phyloP scores from a whole-genome alignment of 331 rosid species.

The Erythrophleum ivorense region DNA sequence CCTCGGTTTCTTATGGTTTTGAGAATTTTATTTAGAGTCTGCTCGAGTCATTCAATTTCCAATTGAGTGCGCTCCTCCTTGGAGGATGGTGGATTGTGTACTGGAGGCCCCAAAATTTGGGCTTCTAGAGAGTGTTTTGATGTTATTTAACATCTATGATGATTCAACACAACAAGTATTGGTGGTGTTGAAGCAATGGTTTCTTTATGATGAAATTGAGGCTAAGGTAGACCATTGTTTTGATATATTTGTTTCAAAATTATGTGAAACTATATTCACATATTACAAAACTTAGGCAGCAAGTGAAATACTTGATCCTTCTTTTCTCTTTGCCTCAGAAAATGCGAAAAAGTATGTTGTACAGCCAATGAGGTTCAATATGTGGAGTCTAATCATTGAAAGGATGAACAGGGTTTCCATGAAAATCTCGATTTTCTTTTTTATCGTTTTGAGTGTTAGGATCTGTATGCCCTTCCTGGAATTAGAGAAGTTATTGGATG shows the following conservation, averaged over 20 bases:
- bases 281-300: conserved; percentile 99
- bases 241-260: conserved; percentile 84
- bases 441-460: conserved; percentile 98
- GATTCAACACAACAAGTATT: conserved; percentile 97
- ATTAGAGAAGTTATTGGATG: conserved; percentile 81
- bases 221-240: conserved; percentile 99
- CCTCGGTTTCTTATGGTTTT: conserved; percentile 98
- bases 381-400: conserved; percentile 80
- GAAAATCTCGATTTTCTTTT: conserved; percentile 93
- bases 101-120: conserved; percentile 90
- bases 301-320: conserved; percentile 90
- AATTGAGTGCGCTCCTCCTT: conserved; percentile 95
- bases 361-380: conserved; percentile 81
- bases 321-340: conserved; percentile 90
- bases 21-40: conserved; percentile 95
- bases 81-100: conserved; percentile 96
- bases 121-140: conserved; percentile 86
- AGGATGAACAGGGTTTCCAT: conserved; percentile 85
- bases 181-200: conserved; percentile 90
- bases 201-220: conserved; percentile 96
- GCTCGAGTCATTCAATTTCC: conserved; percentile 99
- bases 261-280: conserved; percentile 80
- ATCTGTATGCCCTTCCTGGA: conserved; percentile 92
- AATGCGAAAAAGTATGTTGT: conserved; percentile 88
- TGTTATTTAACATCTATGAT: conserved; percentile 91